Base-by-base conservation (phyloP, 2,329 filamentous ascomycete species). In the Emydomyces testavorans region DNA sequence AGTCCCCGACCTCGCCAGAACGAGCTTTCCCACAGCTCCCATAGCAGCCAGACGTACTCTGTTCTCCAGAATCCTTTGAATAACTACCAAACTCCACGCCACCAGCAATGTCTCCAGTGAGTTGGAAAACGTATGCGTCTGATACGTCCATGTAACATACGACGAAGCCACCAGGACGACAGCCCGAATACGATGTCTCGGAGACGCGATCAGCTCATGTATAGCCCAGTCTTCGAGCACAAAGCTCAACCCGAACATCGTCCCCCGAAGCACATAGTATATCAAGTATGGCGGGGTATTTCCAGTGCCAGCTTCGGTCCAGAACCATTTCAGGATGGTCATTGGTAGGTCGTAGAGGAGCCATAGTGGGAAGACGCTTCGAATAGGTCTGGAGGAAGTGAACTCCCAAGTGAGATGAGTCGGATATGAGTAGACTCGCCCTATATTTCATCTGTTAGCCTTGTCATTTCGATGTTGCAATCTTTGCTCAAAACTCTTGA, bases 121-220 rank as follows among this genome's bases (percentile, higher is more conserved):
- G 68, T 98, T 98, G 53, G 90, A 96, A 65, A 98, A 96, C 10
- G 92, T 96, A 67, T 98, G 92, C 15, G 87, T 92, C 68, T 98
- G 92, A 69, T 90, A 94, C 37, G 90, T 95, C 90, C 92, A 98
- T 40, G 92, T 98, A 57, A 95, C 90, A 68, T 96, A 98, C 21
- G 88, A 95, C 23, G 90, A 96, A 38, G 90, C 88, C 52, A 95
- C 84, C 49, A 98, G 75, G 38, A 93, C 73, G 37, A 93, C 78
- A 7, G 88, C 86, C 48, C 83, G 72, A 57, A 78, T 78, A 53
- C 87, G 81, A 59, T 77, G 71, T 51, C 81, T 80, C 53, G 80
- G 80, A 32, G 83, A 83, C 52, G 81, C 79, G 48, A 95, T 81
- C 54, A 96, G 74, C 65, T 98, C 92, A 70, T 94, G 81, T 50